A percentile compares a stretch with the other conserved stretches of the same genome.
Evolutionary conservation across 1,284 basidiomycete species (phyloP).

Genomic region (Ustilago lituana): DNA sequence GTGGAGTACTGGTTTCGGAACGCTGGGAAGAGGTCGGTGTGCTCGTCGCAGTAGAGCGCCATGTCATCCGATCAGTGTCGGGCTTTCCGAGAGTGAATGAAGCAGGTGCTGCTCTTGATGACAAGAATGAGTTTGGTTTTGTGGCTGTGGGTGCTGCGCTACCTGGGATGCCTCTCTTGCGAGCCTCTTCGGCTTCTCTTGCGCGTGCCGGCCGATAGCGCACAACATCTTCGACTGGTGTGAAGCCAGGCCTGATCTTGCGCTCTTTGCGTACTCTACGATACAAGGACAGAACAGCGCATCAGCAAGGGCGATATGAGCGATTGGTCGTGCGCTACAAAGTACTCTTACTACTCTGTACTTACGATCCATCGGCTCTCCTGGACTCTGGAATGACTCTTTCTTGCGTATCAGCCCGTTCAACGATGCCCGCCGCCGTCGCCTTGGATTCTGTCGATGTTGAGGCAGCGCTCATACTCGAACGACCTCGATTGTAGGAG

Average conservation of each 20-base stretch:
- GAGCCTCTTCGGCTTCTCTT: conserved; percentile 35
- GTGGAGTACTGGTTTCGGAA: not conserved
- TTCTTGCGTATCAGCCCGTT: conserved; percentile 83
- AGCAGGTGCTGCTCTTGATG: not conserved
- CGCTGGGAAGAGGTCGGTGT: not conserved
- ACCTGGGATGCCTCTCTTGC: conserved; percentile 17
- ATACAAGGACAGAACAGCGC: not conserved
- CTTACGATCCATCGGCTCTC: conserved; percentile 88
- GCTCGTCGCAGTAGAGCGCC: conserved; percentile 8
- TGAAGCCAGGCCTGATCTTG: conserved; percentile 90
- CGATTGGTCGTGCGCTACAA: no score
- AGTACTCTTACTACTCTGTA: conserved; percentile 39
- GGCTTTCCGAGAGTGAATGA: not conserved
- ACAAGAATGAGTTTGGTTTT: not conserved
- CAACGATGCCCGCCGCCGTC: conserved; percentile 79
- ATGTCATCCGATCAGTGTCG: conserved; percentile 1
- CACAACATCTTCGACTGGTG: conserved; percentile 89
- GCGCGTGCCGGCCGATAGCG: conserved; percentile 73
- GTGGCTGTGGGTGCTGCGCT: not conserved
- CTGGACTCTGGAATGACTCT: conserved; percentile 85
- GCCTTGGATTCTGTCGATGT: conserved; percentile 73
- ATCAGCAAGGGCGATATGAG: no score
- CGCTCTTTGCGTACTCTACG: conserved; percentile 84
- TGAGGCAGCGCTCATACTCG: conserved; percentile 11
- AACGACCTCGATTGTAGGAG: not conserved